Evolutionary conservation across 2,329 filamentous ascomycete species (phyloP).

Genomic region (Zasmidium citrigriseum): DNA sequence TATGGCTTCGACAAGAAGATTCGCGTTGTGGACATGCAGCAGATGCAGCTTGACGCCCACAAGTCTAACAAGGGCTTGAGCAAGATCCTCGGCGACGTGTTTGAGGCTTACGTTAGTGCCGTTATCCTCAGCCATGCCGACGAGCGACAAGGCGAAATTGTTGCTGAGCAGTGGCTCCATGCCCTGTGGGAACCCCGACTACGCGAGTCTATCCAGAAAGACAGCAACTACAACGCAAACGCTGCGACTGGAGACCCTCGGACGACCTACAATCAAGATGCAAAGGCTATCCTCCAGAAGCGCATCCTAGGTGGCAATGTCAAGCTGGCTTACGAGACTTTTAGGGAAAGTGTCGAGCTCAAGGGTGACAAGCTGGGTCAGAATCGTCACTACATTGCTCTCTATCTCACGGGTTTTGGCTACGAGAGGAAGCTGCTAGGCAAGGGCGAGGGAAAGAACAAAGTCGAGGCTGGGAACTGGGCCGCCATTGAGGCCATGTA

Average conservation of each 20-base stretch:
- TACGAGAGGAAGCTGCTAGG: constrained; percentile 64
- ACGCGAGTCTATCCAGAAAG: constrained; percentile 5
- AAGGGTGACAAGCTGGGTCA: constrained; percentile 54
- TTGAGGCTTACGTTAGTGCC: constrained; percentile 87
- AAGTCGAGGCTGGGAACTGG: constrained; percentile 68
- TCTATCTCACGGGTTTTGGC: constrained; percentile 69
- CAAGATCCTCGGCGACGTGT: constrained; percentile 83
- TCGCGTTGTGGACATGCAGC: constrained; percentile 44
- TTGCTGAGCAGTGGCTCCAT: constrained; percentile 70
- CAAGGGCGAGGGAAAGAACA: constrained; percentile 63
- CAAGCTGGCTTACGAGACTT: constrained; percentile 49
- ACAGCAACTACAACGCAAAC: constrained; percentile 5
- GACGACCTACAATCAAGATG: constrained; percentile 37
- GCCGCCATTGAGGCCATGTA: constrained; percentile 64
- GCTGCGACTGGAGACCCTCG: constrained; percentile 19
- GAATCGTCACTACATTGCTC: constrained; percentile 59
- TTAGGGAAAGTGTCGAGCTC: constrained; percentile 56
- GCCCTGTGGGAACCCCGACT: constrained; percentile 71
- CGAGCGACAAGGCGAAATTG: constrained; percentile 62
- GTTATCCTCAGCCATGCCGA: constrained; percentile 67
- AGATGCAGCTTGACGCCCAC: constrained; percentile 19
- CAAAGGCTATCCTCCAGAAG: constrained; percentile 42
- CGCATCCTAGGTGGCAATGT: constrained; percentile 28
- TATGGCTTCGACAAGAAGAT: constrained; percentile 72
- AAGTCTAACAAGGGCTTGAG: constrained; percentile 56